These are phyloP conservation scores for Fusarium tanahbumbuense DNA, from an alignment of 2,329 filamentous ascomycete species.

Conservation along the genomic window DNA sequence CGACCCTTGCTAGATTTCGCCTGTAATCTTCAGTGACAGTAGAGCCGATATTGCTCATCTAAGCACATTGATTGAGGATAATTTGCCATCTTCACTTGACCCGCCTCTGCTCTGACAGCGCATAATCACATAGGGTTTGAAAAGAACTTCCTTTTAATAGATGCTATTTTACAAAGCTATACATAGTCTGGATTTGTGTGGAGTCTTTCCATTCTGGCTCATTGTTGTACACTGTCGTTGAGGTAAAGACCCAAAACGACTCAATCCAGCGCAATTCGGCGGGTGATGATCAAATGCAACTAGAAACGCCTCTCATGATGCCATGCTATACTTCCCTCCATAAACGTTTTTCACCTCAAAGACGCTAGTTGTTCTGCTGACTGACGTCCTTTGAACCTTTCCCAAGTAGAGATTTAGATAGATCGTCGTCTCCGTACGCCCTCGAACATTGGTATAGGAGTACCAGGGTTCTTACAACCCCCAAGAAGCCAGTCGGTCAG, in stretches of 20 bases:
- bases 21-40: background rate
- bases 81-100: background rate
- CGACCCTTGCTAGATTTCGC: background rate
- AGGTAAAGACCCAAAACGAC: constrained; percentile 10
- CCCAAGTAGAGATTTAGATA: constrained; percentile 16
- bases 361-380: background rate
- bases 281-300: constrained; percentile 29
- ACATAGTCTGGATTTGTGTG: constrained; percentile 35
- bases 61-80: background rate
- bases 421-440: constrained; percentile 42
- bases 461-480: constrained; percentile 64
- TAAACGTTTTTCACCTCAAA: background rate
- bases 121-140: background rate
- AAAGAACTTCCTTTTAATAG: constrained; percentile 6
- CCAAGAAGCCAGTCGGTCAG: constrained; percentile 95
- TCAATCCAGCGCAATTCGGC: constrained; percentile 10
- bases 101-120: background rate
- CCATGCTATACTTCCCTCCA: constrained; percentile 3
- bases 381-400: background rate
- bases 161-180: constrained; percentile 38
- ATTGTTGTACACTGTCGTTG: constrained; percentile 43
- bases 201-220: constrained; percentile 39
- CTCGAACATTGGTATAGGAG: constrained; percentile 53
- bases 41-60: constrained; percentile 3
- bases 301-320: constrained; percentile 35